Evolutionary conservation across 73 alveolate genomes (phyloP), one percentile per base, ranked within the genome.

Genomic region (Diophrys sp.): DNA sequence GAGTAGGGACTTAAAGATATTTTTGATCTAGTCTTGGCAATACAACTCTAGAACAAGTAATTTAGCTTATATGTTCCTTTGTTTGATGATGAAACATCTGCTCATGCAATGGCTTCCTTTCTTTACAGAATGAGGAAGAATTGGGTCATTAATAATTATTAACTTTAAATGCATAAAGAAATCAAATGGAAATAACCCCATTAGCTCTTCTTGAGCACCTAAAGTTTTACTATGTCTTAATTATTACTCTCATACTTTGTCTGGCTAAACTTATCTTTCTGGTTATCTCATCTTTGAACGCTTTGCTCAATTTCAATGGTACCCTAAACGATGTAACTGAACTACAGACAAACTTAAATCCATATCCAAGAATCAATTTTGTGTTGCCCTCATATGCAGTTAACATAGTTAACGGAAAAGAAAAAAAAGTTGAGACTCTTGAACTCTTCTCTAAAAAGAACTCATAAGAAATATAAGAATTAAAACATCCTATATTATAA

Each of bases 311-410:
- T 31, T 84, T 77, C 72, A 83, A 81, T 32, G 82, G 94, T 30
- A 31, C 77, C 70, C 56, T 71, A 25, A 74, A 73, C 80, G 78
- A 81, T 33, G 72, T 68, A n/a, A 30, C 77, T 54, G 72, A 73
- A 33, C 78, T 84, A 34, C 75, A 84, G 67, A 84, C 87, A 29
- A 84, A 84, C 75, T 72, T 84, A 28, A 87, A 78, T 14, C 92
- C 92, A 11, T 84, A 54, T 79, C 92, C 92, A 2, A 69, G 83
- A 69, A 54, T 84, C 1, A 82, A 84, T 32, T 84, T 69, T 71
- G 75, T 79, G 26, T 29, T 84, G 1, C 70, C 76, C 30, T 77
- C 92, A 0, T 84, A 84, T 70, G 82, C 92, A 0, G 88, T 87
- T 1, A 69, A 78, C 54, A 77, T 78, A 29, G 53, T 84, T 18